Conservation (phyloP, 2,329 filamentous ascomycete species). For the Colletotrichum euphorbiae region DNA sequence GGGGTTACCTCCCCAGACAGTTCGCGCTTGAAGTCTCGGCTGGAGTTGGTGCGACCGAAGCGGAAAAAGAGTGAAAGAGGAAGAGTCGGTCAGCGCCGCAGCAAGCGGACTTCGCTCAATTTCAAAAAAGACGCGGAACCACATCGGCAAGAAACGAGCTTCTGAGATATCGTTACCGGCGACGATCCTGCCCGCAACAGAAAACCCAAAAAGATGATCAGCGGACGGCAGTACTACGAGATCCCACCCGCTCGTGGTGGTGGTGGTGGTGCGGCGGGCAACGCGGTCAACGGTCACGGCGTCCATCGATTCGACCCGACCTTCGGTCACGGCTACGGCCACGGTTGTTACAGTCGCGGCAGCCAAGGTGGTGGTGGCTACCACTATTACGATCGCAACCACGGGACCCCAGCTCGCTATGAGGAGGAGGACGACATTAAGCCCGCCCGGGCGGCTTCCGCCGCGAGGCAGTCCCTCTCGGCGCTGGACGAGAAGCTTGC, state of each 20-base stretch:
- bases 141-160: background rate
- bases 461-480: slow-evolving; percentile 39
- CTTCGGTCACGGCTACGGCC: slow-evolving; percentile 15
- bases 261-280: slow-evolving; percentile 10
- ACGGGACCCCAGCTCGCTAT: background rate
- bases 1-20: background rate
- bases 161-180: background rate
- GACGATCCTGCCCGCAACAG: background rate
- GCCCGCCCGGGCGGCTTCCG: slow-evolving; percentile 16
- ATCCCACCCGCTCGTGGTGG: slow-evolving; percentile 13
- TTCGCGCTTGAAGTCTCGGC: background rate
- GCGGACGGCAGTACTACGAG: slow-evolving; percentile 35
- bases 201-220: slow-evolving; percentile 13
- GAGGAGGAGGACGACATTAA: background rate
- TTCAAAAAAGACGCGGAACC: background rate
- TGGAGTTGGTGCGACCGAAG: slow-evolving; percentile 11
- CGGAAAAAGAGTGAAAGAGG: background rate
- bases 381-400: slow-evolving; percentile 19
- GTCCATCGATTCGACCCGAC: slow-evolving; percentile 33
- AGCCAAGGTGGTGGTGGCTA: background rate
- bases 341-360: slow-evolving; percentile 11
- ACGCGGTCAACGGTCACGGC: slow-evolving; percentile 13
- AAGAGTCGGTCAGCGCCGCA: slow-evolving; percentile 12
- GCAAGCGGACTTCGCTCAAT: background rate
- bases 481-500: slow-evolving; percentile 41